Base-by-base conservation (phyloP, 305 asterid genomes). In the Solanum hybrid region DNA sequence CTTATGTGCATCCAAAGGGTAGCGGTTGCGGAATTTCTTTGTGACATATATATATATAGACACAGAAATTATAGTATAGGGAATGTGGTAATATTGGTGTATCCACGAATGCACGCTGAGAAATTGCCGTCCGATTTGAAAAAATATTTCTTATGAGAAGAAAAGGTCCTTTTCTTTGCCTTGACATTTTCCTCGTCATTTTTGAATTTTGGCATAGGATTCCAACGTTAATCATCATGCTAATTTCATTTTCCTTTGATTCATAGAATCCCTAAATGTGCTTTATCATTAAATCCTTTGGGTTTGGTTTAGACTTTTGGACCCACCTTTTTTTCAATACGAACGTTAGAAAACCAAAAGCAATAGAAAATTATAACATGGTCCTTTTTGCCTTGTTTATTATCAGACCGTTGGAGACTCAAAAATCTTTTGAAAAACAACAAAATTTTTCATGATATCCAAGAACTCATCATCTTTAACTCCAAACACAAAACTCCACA, bases 321-420 rank as follows among this genome's bases (percentile, higher is more conserved):
- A 75, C 96, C 95, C 93, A 93, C 92, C 26, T 26, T 89, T 89
- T 56, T 56, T 36, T 14, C 24, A 95, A 91, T 92, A 89, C 79
- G 93, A 95, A 95, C 96, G 98, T 95, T 95, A 90, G 90, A 90
- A 91, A 26, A 79, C 60, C 40, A 85, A 76, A 71, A 60, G 27
- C 17, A 11, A 11, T 51, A 56, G 32, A 69, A 56, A 27, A 36
- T 35, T 77, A 6, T 6, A 1, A 0, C 9, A 6, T 29, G 0
- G 38, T 82, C 56, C 91, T 86, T 16, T 82, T 69, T 90, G 79
- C 76, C 82, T 77, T 3, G 7, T 51, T 92, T 86, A 91, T 90
- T 90, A 92, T 93, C 81, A 90, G 98, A 96, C 98, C 98, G 98
- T 94, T 95, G 94, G 24, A 90, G 91, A 32, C 91, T 51, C 91